Percentiles rank a stretch among this genome's conserved stretches.
Evolutionary conservation across 2,329 filamentous ascomycete species (phyloP).

Genomic region (Boeremia exigua): DNA sequence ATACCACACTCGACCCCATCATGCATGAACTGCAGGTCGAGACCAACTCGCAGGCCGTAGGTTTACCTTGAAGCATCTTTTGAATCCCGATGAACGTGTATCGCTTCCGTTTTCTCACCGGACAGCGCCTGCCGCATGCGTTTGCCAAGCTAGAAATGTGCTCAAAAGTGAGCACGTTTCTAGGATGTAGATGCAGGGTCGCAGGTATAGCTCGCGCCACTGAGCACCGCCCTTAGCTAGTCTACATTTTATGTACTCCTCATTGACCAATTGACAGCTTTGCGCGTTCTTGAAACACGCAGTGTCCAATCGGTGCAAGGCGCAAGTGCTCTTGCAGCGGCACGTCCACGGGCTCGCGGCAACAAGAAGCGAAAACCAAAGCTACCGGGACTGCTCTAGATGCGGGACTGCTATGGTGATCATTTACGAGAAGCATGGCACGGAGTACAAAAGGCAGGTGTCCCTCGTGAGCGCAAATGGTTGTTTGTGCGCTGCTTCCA

Average conservation of each 20-base stretch:
- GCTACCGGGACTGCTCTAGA: slow-evolving; percentile 5
- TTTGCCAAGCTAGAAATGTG: slow-evolving; percentile 34
- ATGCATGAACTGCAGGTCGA: background rate
- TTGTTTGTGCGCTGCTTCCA: background rate
- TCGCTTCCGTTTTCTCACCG: slow-evolving; percentile 11
- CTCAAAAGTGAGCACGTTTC: slow-evolving; percentile 34
- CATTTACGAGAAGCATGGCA: background rate
- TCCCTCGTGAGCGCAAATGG: background rate
- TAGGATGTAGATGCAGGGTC: slow-evolving; percentile 21
- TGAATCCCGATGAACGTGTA: slow-evolving; percentile 3
- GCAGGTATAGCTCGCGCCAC: slow-evolving; percentile 37
- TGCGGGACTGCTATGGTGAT: background rate
- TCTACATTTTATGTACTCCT: slow-evolving; percentile 6
- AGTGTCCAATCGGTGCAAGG: slow-evolving; percentile 1
- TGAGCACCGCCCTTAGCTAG: slow-evolving; percentile 3
- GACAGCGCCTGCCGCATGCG: slow-evolving; percentile 22
- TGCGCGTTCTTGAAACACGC: background rate
- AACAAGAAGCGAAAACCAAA: slow-evolving; percentile 7
- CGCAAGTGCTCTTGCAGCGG: background rate
- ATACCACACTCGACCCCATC: background rate
- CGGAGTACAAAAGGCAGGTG: slow-evolving; percentile 7
- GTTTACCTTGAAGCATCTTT: background rate
- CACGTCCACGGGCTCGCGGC: background rate
- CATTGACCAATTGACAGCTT: background rate
- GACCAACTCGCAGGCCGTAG: background rate